These are phyloP conservation scores for Rubus idaeus DNA, from an alignment of 306 rosid genomes.

Conservation along the genomic window DNA sequence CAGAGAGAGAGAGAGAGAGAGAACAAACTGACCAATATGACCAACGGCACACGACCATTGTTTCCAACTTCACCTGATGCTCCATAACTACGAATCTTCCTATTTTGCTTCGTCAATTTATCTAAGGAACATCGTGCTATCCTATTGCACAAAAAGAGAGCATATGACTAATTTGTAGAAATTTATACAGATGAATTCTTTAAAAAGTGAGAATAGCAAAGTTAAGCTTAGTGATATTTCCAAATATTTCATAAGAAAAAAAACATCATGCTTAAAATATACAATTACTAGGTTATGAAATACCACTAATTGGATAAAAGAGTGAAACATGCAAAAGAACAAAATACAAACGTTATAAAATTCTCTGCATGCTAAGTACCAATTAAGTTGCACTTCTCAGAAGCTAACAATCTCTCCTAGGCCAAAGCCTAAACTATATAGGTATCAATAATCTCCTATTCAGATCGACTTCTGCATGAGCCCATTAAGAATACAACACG, in stretches of 20 bases:
- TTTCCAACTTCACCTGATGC: constrained; percentile 42
- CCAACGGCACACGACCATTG: constrained; percentile 49
- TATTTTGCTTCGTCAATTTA: constrained; percentile 46
- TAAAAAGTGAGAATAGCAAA: neutral
- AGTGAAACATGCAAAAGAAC: neutral
- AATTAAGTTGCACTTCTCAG: neutral
- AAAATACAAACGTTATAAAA: neutral
- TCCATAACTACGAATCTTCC: constrained; percentile 32
- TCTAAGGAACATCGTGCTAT: constrained; percentile 49
- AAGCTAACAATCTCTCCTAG: neutral
- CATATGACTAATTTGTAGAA: constrained; percentile 20
- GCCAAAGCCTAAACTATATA: neutral
- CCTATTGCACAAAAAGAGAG: constrained; percentile 43
- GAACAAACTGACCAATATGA: constrained; percentile 61
- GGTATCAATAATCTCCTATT: neutral
- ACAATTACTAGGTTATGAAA: neutral
- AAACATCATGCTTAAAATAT: neutral
- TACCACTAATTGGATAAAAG: neutral
- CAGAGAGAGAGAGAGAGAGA: neutral
- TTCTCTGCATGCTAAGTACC: neutral
- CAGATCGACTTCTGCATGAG: neutral
- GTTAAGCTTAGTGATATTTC: neutral
- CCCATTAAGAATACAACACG: too few species aligned
- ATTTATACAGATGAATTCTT: constrained; percentile 11
- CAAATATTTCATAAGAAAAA: neutral